Conservation (phyloP, 495 filamentous ascomycete species). For the Penicillium simplicissimum region DNA sequence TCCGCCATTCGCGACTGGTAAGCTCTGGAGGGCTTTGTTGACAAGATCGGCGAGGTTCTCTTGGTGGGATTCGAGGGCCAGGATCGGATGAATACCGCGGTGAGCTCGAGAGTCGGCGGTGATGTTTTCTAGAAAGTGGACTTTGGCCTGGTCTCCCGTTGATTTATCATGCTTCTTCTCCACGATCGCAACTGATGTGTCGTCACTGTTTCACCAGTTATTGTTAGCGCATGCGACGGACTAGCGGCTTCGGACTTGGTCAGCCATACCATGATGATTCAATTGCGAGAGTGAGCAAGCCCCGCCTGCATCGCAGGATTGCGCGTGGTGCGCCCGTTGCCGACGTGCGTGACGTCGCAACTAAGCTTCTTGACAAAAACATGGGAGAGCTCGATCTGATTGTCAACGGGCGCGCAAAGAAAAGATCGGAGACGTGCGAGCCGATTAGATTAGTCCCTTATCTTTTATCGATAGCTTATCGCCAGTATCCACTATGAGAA, state of each 20-base stretch:
- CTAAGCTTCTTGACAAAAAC: slow-evolving; percentile 27
- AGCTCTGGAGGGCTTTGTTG: slow-evolving; percentile 55
- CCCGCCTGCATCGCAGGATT: slow-evolving; percentile 29
- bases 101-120: slow-evolving; percentile 72
- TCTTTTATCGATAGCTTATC: background rate
- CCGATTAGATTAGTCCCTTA: slow-evolving; percentile 30
- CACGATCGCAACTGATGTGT: slow-evolving; percentile 88
- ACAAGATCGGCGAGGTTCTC: slow-evolving; percentile 65
- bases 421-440: slow-evolving; percentile 36
- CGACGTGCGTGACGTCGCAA: slow-evolving; percentile 26
- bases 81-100: slow-evolving; percentile 75
- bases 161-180: slow-evolving; percentile 48
- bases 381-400: slow-evolving; percentile 21
- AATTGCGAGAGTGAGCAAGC: slow-evolving; percentile 77
- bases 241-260: background rate
- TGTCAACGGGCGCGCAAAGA: slow-evolving; percentile 14
- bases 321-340: slow-evolving; percentile 12
- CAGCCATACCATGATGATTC: slow-evolving; percentile 79
- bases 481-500: no score
- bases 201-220: slow-evolving; percentile 60
- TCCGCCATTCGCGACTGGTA: slow-evolving; percentile 45
- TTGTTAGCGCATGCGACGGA: slow-evolving; percentile 13
- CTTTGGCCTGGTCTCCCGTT: slow-evolving; percentile 40
- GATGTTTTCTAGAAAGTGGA: slow-evolving; percentile 80
- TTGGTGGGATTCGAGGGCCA: slow-evolving; percentile 72